phyloP scores from a whole-genome alignment of 306 rosid genomes.

The Sicyos edulis region DNA sequence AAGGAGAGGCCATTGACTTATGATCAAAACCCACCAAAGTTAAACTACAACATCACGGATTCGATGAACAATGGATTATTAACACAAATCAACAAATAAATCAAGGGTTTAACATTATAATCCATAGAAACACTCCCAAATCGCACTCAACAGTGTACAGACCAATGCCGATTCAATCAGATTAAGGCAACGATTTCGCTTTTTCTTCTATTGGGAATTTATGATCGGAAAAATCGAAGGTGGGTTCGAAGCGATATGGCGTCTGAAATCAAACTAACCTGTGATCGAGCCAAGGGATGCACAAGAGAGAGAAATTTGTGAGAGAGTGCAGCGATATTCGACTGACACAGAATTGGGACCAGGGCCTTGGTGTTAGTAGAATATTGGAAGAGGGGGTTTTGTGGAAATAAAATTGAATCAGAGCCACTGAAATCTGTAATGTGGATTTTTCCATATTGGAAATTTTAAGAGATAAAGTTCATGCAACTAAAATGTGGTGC shows the following conservation, averaged over 20 bases:
- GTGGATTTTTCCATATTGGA: constrained; percentile 30
- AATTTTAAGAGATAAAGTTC: constrained; percentile 49
- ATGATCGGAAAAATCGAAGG: background rate
- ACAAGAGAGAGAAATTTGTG: background rate
- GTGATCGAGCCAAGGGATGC: constrained; percentile 10
- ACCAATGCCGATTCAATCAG: background rate
- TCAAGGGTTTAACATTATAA: background rate
- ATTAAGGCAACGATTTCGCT: background rate
- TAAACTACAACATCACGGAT: background rate
- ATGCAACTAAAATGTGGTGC: constrained; percentile 60
- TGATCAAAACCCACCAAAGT: background rate
- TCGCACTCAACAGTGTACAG: background rate
- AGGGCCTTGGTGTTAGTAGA: constrained; percentile 1
- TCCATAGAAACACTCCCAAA: background rate
- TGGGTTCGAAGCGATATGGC: constrained; percentile 5
- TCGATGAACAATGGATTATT: background rate
- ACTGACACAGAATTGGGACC: constrained; percentile 1
- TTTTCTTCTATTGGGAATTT: background rate
- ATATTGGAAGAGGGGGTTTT: background rate
- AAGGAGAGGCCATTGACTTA: background rate
- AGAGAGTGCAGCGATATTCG: background rate
- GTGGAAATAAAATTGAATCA: constrained; percentile 41
- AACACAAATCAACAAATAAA: background rate
- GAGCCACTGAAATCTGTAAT: constrained; percentile 69
- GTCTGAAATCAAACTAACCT: constrained; percentile 15